Conservation (phyloP, 2,329 filamentous ascomycete genomes). For the Epichloe sibirici region DNA sequence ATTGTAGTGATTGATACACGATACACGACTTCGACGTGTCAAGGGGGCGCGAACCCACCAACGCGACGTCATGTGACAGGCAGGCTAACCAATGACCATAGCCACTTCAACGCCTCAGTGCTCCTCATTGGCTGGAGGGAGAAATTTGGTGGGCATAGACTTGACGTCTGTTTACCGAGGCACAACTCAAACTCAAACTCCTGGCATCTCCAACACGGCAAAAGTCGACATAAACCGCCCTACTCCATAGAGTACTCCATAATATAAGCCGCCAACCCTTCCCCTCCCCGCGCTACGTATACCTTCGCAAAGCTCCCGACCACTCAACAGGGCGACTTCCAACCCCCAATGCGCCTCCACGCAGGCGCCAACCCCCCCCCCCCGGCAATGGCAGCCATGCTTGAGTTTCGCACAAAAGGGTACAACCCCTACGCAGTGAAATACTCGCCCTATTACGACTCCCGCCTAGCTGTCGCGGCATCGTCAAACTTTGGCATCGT, state of each 20-base stretch:
- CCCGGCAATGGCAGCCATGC: constrained; percentile 50
- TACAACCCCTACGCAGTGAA: constrained; percentile 96
- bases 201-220: neutral
- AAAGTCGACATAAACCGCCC: neutral
- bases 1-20: too few species aligned
- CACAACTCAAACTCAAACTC: constrained; percentile 13
- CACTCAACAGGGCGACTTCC: neutral
- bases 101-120: neutral
- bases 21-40: neutral
- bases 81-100: neutral
- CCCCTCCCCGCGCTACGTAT: neutral
- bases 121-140: too few species aligned
- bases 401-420: constrained; percentile 86
- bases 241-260: too few species aligned
- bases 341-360: constrained; percentile 11
- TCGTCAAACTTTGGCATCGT: constrained; percentile 97
- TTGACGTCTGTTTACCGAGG: constrained; percentile 3
- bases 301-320: neutral
- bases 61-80: constrained; percentile 4
- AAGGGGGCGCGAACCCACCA: neutral
- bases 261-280: neutral
- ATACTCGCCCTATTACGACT: constrained; percentile 97
- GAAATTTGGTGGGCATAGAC: neutral
- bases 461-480: constrained; percentile 75
- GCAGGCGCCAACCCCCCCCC: constrained; percentile 1